Evolutionary conservation across 257 asterid species (phyloP).

Genomic region (Mitragyna speciosa): DNA sequence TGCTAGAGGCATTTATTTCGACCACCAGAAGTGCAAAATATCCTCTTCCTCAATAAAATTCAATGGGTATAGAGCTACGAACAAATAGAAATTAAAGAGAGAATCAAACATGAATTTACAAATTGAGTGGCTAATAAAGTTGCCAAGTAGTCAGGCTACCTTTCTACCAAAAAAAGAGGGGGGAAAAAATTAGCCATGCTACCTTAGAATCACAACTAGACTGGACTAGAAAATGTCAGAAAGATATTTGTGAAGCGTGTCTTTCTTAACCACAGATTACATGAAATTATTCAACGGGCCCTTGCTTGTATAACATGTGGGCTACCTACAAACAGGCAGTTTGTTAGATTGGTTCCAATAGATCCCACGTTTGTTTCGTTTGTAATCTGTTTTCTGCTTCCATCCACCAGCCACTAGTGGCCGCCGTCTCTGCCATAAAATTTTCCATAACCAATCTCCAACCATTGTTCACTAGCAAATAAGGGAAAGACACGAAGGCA

Average conservation of each 20-base stretch:
- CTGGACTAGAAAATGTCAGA: background rate
- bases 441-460: background rate
- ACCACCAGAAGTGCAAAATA: slow-evolving; percentile 11
- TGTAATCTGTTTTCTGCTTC: background rate
- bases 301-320: background rate
- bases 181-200: background rate
- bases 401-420: background rate
- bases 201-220: background rate
- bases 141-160: background rate
- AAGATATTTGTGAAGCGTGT: background rate
- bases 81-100: background rate
- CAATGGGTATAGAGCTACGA: background rate
- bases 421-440: background rate
- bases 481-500: background rate
- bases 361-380: background rate
- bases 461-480: background rate
- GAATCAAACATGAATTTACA: background rate
- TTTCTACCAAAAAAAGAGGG: background rate
- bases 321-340: background rate
- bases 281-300: background rate
- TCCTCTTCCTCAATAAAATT: slow-evolving; percentile 8
- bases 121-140: slow-evolving; percentile 18
- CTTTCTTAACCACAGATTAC: slow-evolving; percentile 15
- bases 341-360: background rate
- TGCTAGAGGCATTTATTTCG: background rate